phyloP scores from a whole-genome alignment of 2,329 filamentous ascomycete genomes.

The Dothidotthia symphoricarpi region DNA sequence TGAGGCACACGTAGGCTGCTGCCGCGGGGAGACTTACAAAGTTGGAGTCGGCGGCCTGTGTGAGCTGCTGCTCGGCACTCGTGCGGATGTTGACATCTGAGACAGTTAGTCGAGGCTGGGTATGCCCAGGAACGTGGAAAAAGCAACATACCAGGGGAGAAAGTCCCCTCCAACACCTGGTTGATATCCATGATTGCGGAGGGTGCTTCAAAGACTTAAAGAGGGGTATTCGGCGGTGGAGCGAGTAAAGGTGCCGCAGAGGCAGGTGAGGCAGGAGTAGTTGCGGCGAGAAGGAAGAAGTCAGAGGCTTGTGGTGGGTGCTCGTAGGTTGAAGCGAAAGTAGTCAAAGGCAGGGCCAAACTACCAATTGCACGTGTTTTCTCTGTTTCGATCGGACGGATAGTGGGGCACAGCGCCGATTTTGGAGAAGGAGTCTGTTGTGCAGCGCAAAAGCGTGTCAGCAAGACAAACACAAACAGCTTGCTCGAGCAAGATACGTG shows the following conservation, averaged over 20 bases:
- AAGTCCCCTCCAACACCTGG: slow-evolving; percentile 94
- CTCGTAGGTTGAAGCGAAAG: slow-evolving; percentile 40
- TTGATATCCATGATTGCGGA: slow-evolving; percentile 85
- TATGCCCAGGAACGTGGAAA: slow-evolving; percentile 8
- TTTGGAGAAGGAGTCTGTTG: slow-evolving; percentile 11
- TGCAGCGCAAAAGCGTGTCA: slow-evolving; percentile 15
- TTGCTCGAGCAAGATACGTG: slow-evolving; percentile 3
- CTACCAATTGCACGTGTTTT: slow-evolving; percentile 33
- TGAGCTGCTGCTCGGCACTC: slow-evolving; percentile 90
- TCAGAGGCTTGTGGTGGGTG: slow-evolving; percentile 33
- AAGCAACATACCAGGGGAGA: slow-evolving; percentile 76
- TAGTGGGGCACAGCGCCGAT: slow-evolving; percentile 33
- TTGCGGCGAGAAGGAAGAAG: slow-evolving; percentile 16
- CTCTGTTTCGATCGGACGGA: slow-evolving; percentile 24
- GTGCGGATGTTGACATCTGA: slow-evolving; percentile 86
- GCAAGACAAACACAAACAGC: background rate
- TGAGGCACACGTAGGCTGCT: slow-evolving; percentile 17
- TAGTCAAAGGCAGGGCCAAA: slow-evolving; percentile 31
- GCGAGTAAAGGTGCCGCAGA: slow-evolving; percentile 17
- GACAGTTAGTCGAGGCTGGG: slow-evolving; percentile 37
- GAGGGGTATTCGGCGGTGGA: slow-evolving; percentile 23
- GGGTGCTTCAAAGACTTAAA: slow-evolving; percentile 26
- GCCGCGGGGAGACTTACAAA: slow-evolving; percentile 66
- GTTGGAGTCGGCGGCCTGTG: slow-evolving; percentile 87
- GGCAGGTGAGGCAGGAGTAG: slow-evolving; percentile 19